Base-by-base conservation (phyloP, 2,329 filamentous ascomycete species). In the Keithomyces neogunnii region DNA sequence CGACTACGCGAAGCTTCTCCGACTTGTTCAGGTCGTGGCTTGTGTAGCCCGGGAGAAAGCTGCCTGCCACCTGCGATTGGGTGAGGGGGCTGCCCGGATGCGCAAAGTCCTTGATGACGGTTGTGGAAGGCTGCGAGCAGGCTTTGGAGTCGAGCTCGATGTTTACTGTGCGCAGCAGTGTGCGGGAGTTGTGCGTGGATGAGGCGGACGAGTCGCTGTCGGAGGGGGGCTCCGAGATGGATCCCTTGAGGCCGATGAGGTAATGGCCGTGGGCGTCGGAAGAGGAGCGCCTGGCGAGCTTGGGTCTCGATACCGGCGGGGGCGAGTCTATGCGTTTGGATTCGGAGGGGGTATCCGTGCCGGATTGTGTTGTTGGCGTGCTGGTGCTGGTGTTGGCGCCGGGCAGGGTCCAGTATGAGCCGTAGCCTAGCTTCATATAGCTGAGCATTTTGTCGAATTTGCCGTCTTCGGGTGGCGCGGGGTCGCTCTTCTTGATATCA, bases 191-290 rank as follows among this genome's bases (percentile, higher is more conserved):
- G 38, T 71, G 68, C 5, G 49, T 42, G 26, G 56, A 67, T 3
- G 62, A 61, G 7, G 62, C 62, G 3, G 47, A 55, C 1, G 59
- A 52, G 13, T 67, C 67, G 13, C 62, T 62, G 32, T 36, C 47
- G 31, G 19, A 13, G 19, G 45, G 46, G 54, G 62, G 61, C 42
- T 80, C 74, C 10, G 82, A 78, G 33, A 87, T 74, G 36, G 84
- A 75, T 5, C 85, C 85, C 56, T 79, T 76, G 5, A 89, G 73
- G 0, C 86, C 86, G 51, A 91, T 78, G 28, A 90, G 69, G 59
- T 82, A 91, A 47, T 73, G 71, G 0, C 75, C 78, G 3, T 57
- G 55, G 5, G 63, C 57, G 36, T 67, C 64, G n/a, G 65, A 63
- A 4, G 62, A 53, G 1, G 57, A 51, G 3, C 56, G 55, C 6